Conservation (phyloP, 1,284 basidiomycete species). For the Sutorius eximius region DNA sequence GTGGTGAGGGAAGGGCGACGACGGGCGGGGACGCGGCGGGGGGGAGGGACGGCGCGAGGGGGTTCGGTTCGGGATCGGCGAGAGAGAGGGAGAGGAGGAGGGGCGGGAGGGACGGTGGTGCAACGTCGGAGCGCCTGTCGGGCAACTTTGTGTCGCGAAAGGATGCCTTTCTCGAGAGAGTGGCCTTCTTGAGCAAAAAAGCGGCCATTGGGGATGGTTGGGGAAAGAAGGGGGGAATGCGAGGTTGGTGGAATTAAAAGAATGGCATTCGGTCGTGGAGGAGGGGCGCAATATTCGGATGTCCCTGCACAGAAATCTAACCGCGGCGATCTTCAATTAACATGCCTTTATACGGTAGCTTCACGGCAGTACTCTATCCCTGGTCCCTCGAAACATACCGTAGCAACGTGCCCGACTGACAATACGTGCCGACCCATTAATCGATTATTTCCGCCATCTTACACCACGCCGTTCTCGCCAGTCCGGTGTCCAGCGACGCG, state of each 20-base stretch:
- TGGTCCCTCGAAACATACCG: conserved; percentile 17
- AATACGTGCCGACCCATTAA: not conserved
- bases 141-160: not conserved
- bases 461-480: conserved; percentile 19
- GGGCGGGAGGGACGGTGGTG: conserved; percentile 36
- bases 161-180: not conserved
- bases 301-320: conserved; percentile 14
- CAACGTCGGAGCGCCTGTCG: conserved; percentile 18
- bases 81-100: conserved; percentile 36
- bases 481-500: conserved; percentile 7
- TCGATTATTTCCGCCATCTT: conserved; percentile 15
- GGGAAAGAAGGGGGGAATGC: not conserved
- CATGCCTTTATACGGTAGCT: conserved; percentile 8
- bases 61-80: conserved; percentile 13
- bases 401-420: not conserved
- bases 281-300: conserved; percentile 8
- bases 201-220: conserved; percentile 43
- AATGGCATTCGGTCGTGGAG: conserved; percentile 7
- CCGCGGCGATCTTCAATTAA: conserved; percentile 21
- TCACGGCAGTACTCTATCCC: not conserved
- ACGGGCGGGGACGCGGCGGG: conserved; percentile 22
- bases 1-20: not conserved
- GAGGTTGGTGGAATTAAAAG: conserved; percentile 8
- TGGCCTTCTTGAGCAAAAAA: conserved; percentile 49
- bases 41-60: conserved; percentile 7